A percentile compares a stretch with the other conserved stretches of the same genome.
Conservation (phyloP, 2,329 filamentous ascomycete genomes). For the Verticillium dahliae region DNA sequence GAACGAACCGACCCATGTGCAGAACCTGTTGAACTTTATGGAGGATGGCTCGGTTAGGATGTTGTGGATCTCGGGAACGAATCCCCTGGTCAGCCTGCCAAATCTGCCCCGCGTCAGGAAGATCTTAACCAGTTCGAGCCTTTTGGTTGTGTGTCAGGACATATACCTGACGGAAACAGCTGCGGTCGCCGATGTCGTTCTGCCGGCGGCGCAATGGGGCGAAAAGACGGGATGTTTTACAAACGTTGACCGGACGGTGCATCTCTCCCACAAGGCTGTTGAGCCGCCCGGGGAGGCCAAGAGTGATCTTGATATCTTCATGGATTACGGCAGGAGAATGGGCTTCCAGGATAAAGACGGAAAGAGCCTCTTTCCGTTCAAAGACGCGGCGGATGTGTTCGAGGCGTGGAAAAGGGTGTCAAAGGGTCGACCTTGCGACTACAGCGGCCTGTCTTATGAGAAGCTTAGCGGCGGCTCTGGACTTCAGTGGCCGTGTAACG, state of each 20-base stretch:
- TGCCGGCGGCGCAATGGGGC: constrained; percentile 27
- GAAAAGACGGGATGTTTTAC: constrained; percentile 32
- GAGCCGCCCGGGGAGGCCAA: constrained; percentile 28
- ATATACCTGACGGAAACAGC: constrained; percentile 29
- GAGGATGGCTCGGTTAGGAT: constrained; percentile 24
- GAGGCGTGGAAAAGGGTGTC: constrained; percentile 27
- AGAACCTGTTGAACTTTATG: constrained; percentile 28
- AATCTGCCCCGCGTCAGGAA: constrained; percentile 21
- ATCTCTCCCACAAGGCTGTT: constrained; percentile 27
- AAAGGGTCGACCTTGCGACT: constrained; percentile 25
- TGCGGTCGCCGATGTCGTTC: constrained; percentile 26
- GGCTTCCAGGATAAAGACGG: constrained; percentile 25
- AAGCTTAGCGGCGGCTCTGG: constrained; percentile 26
- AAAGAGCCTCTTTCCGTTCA: constrained; percentile 21
- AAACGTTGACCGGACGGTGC: constrained; percentile 29
- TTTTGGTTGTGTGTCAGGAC: constrained; percentile 28
- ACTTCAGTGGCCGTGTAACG: constrained; percentile 29
- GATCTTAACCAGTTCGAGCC: constrained; percentile 21
- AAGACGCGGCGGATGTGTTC: constrained; percentile 23
- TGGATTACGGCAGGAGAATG: constrained; percentile 26
- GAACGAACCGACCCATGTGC: constrained; percentile 27
- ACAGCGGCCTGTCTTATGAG: constrained; percentile 23
- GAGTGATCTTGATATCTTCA: constrained; percentile 26
- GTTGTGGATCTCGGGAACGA: constrained; percentile 30
- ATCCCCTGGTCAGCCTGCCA: constrained; percentile 29